Conservation (phyloP, 1,284 basidiomycete species). For the Ustilago hordei region DNA sequence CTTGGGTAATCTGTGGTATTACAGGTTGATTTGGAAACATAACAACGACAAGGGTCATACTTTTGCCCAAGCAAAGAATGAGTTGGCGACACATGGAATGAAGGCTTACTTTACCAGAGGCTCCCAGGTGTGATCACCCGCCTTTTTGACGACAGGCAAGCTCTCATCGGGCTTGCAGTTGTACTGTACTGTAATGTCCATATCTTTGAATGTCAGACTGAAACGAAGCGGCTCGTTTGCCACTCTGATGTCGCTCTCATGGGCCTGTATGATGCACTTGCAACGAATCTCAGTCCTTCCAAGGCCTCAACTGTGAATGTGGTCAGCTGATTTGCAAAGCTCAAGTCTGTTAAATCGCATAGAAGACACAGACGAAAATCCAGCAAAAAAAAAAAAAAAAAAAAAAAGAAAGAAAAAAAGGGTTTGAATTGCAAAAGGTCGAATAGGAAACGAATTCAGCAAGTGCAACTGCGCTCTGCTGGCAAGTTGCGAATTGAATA, state of each 20-base stretch:
- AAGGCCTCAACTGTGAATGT: not conserved
- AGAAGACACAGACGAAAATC: not conserved
- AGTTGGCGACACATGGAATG: slow-evolving; percentile 85
- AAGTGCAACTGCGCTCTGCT: not conserved
- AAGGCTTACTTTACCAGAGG: slow-evolving; percentile 78
- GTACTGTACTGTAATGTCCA: not conserved
- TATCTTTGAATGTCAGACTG: not conserved
- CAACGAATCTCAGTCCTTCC: slow-evolving; percentile 7
- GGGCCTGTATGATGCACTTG: slow-evolving; percentile 2
- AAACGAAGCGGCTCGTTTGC: not conserved
- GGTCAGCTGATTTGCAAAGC: not conserved
- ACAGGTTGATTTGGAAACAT: slow-evolving; percentile 83
- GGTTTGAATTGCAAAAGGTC: not conserved
- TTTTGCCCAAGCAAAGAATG: slow-evolving; percentile 79
- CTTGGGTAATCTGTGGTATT: slow-evolving; percentile 83
- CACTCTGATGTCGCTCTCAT: not conserved
- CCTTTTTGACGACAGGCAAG: not conserved
- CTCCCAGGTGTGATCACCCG: slow-evolving; percentile 28
- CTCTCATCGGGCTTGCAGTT: not conserved
- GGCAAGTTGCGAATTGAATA: not conserved
- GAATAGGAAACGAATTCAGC: not conserved
- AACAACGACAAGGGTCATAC: slow-evolving; percentile 75
- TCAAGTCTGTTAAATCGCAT: not conserved
- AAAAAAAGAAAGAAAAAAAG: not conserved
- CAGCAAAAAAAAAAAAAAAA: not conserved